Evolutionary conservation across 306 rosid genomes (phyloP).

Genomic region (Vicia faba): DNA sequence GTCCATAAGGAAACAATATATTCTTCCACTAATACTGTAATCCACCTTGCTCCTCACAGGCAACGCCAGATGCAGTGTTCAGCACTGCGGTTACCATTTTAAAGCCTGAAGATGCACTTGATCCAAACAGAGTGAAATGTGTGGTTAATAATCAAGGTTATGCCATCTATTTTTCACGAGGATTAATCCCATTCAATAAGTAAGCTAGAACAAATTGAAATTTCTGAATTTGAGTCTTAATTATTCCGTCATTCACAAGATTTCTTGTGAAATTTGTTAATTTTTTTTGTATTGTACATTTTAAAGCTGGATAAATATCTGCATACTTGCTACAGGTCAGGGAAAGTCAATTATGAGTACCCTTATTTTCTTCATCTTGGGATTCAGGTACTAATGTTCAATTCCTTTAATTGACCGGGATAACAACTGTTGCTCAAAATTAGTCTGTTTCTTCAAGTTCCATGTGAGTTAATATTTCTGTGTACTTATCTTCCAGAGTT

Average conservation of each 20-base stretch:
- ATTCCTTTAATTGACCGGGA: background rate
- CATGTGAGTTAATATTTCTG: conserved; percentile 13
- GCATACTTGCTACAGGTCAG: conserved; percentile 57
- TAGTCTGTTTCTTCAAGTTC: conserved; percentile 16
- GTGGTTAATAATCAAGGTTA: conserved; percentile 75
- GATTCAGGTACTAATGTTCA: conserved; percentile 40
- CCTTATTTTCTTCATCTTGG: conserved; percentile 55
- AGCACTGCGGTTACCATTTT: conserved; percentile 95
- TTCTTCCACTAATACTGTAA: conserved; percentile 30
- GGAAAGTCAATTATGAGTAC: conserved; percentile 71
- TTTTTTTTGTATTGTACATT: conserved; percentile 22
- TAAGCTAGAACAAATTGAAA: conserved; percentile 41
- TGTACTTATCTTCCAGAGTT: conserved; percentile 62
- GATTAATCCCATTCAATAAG: conserved; percentile 93
- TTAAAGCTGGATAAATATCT: conserved; percentile 35
- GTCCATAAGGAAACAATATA: conserved; percentile 25
- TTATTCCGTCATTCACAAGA: background rate
- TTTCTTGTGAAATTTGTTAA: conserved; percentile 7
- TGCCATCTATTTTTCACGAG: conserved; percentile 95
- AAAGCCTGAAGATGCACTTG: conserved; percentile 82
- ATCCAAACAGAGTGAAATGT: conserved; percentile 93
- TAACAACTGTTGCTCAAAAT: background rate
- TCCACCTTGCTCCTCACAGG: conserved; percentile 50
- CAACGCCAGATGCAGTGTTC: conserved; percentile 96
- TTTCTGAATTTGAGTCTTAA: background rate